Evolutionary conservation across 1,284 basidiomycete species (phyloP), one percentile per base, ranked within the genome.

Genomic region (Heterobasidion annosum): DNA sequence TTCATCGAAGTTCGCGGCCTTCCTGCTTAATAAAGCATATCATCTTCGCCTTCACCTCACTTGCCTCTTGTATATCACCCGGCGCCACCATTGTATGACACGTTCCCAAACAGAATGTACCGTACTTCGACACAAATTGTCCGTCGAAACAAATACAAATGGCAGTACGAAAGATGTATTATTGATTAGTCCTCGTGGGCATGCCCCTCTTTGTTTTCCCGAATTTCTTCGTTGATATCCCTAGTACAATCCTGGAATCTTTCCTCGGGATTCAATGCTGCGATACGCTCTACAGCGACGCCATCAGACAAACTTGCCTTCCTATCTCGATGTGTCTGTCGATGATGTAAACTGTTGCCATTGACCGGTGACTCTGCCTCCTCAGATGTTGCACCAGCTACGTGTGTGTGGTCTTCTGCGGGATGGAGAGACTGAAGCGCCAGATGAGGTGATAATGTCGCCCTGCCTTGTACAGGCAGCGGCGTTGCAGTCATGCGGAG

Each of bases 161-260:
- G 25, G 25, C 25, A 25, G 25, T 25, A 25, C 25, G 25, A 25
- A 25, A 25, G 25, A 25, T 25, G 25, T 25, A 25, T 25, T 25
- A 25, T 18, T 15, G 37, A 3, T 40, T n/a, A 40, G 37, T 40
- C 37, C 37, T 10, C 37, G 37, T 40, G 37, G 10, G 37, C n/a
- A 40, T n/a, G 37, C 16, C 52, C 58, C 4, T 47, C 53, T 64
- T 71, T 70, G 59, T 68, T 67, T 65, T 72, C 66, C 58, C 64
- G 59, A 49, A 78, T 78, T 67, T 88, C 87, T 35, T 76, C 66
- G 64, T 91, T 91, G 54, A 91, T 67, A 56, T 78, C 76, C 34
- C 75, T 72, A 10, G 88, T 91, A 18, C 77, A 83, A 33, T 74
- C 71, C 54, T 68, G 68, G 65, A 77, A 77, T 7, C 61, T 55